Evolutionary conservation across 1,284 basidiomycete species (phyloP), one percentile per base, ranked within the genome.

Genomic region (Puccinia triticina): DNA sequence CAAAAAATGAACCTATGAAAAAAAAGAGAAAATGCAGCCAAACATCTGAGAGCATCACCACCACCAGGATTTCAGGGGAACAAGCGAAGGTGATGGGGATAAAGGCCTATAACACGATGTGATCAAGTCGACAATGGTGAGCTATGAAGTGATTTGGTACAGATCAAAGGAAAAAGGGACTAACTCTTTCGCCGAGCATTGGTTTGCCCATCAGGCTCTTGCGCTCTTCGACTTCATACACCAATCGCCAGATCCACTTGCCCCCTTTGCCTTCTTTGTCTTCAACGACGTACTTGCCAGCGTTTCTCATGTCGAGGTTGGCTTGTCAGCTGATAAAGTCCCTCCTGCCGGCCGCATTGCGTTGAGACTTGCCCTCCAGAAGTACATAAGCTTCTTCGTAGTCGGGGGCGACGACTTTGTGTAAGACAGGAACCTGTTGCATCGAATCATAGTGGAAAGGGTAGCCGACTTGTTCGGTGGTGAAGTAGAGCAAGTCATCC

Each of bases 131-230:
- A 59, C 16, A 40, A 40, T 23, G 48, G 53, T 57, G 50, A 57
- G 72, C 26, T n/a, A n/a, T n/a, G n/a, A 72, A n/a, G 32, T 64
- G 55, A 29, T 4, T 50, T 77, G 12, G 48, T 23, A 23, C 4
- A 66, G 32, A 46, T 16, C n/a, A n/a, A n/a, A 29, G 40, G n/a
- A 23, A 72, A 46, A 43, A n/a, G 43, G 18, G 8, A 48, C 81
- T 76, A n/a, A 82, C 81, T 71, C 81, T 67, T 76, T 82, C 81
- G 16, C 81, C 81, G 26, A 74, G 46, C 81, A 82, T 76, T 21
- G 74, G 73, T 53, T 82, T 82, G 34, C 81, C 81, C 81, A 82
- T 82, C 74, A 82, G 61, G 50, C 81, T 82, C 21, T 76, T 82
- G 4, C 81, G 59, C 46, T 82, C 81, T 50, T 82, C 73, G 16